phyloP scores from a whole-genome alignment of 1,284 basidiomycete genomes.

The Apiotrichum akiyoshidainum region DNA sequence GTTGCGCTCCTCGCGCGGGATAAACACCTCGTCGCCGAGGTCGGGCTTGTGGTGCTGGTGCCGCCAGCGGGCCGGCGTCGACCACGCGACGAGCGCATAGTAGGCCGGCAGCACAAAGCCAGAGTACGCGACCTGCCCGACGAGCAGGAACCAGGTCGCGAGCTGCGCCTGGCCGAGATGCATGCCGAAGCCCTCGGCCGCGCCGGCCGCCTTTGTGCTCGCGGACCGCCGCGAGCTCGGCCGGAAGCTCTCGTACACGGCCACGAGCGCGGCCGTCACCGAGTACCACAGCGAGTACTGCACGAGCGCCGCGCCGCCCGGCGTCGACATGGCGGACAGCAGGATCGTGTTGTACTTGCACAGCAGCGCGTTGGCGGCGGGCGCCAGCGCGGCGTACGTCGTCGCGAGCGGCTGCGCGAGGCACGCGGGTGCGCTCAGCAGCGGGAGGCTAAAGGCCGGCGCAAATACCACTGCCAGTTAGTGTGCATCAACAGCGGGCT shows the following conservation, averaged over 20 bases:
- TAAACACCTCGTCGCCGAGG: constrained; percentile 15
- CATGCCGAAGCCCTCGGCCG: constrained; percentile 18
- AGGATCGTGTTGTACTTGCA: constrained; percentile 17
- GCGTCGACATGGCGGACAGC: neutral
- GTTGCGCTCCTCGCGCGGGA: neutral
- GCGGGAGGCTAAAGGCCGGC: too few species aligned
- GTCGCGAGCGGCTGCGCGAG: constrained; percentile 11
- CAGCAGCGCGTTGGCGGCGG: constrained; percentile 6
- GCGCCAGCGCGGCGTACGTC: constrained; percentile 1
- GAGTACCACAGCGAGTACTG: constrained; percentile 9
- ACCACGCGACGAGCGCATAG: constrained; percentile 12
- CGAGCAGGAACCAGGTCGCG: neutral
- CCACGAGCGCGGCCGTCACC: constrained; percentile 8
- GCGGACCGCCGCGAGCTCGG: constrained; percentile 12
- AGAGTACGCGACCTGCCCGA: constrained; percentile 15
- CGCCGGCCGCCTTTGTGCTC: constrained; percentile 5
- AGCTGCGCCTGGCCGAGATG: constrained; percentile 16
- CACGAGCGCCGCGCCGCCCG: neutral
- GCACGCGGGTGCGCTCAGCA: constrained; percentile 6
- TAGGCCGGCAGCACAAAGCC: constrained; percentile 13
- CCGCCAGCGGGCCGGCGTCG: constrained; percentile 14
- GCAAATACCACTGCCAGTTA: too few species aligned
- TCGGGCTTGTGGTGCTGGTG: constrained; percentile 12
- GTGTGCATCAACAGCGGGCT: too few species aligned
- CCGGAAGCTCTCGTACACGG: constrained; percentile 19